Base-by-base conservation (phyloP, 2,329 filamentous ascomycete species). In the Microcyclospora pomicola region DNA sequence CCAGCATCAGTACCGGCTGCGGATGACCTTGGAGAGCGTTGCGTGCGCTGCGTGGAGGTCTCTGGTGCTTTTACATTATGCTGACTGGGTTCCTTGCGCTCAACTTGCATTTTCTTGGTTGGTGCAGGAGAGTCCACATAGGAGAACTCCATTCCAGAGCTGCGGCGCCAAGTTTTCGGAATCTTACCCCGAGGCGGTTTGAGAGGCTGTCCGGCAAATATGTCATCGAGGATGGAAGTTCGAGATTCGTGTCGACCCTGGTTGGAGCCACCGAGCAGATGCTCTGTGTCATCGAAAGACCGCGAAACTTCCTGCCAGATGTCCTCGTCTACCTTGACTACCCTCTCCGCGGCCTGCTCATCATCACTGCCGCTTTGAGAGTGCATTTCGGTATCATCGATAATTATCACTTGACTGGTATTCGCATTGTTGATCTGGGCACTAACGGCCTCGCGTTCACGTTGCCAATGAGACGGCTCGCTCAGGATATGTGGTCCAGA, bases 281-380 rank as follows among this genome's bases (percentile, higher is more conserved):
- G 34, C 27, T 39, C 31, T 4, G 43, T 43, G 13, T 51, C 48
- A n/a, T 54, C 49, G 1, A 47, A 40, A 5, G 48, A 48, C 7
- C 62, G 57, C 31, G 63, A 66, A 12, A 64, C 65, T 40, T 66
- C 64, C 49, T 64, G 57, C 66, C 66, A 68, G 15, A 69, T 58
- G 38, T 68, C 65, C 13, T 52, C 54, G 2, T 41, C 43, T 10
- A 42, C 38, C 10, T 14, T 11, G 19, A n/a, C 15, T 10, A 9
- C 27, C 12, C 35, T 4, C 34, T 13, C 15, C 41, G 37, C 14
- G 32, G 14, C 28, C 15, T 31, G 13, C 28, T 34, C 16, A 16
- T 42, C 38, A 5, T 38, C 33, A 5, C 38, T 38, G 5, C 4
- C 12, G 14, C 5, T 44, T 41, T 1, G 36, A 38, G 3, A 33